Base-by-base conservation (phyloP, 129 eudicot genomes). In the Gnaphalium uliginosum region DNA sequence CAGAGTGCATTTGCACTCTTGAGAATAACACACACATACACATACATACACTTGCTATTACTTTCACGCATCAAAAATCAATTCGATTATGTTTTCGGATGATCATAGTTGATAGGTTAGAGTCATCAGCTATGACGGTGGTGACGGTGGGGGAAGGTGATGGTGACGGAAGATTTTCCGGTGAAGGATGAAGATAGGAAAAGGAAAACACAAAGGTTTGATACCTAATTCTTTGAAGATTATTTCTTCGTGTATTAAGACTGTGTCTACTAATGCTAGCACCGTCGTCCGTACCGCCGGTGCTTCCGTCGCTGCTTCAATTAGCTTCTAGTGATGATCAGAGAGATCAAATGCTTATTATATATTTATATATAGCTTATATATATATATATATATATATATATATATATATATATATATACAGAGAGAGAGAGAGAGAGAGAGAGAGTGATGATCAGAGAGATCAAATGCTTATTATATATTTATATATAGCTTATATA, bases 241-340 rank as follows among this genome's bases (percentile, higher is more conserved):
- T 14, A 86, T 90, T 2, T 83, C 91, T 26, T 87, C 96, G 33
- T 90, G 96, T 83, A 63, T 90, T 57, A 87, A 76, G 68, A 87
- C 93, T 6, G 96, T 90, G 33, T 88, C 93, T 23, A 81, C 89
- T 41, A 87, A 87, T 81, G 96, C 96, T 69, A 87, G 89, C 83
- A 86, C 88, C 68, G 92, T 84, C 68, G 96, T 88, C 19, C 87
- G 91, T 39, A 85, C 90, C 71, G 92, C 88, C 72, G 89, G 86
- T 43, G 88, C 89, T 61, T 71, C 96, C 29, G 85, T 85, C 17
- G 85, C 95, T 23, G 85, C 90, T 27, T 84, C 90, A 60, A 78
- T 86, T 84, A 19, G 72, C 85, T 6, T 66, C 84, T 58, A 81
- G 72, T 25, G 91, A 90, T 76, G 96, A 87, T 74, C 96, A 73